Evolutionary conservation across 768 basidiomycete species (phyloP), one percentile per base, ranked within the genome.

Genomic region (Thelephora ganbajun): DNA sequence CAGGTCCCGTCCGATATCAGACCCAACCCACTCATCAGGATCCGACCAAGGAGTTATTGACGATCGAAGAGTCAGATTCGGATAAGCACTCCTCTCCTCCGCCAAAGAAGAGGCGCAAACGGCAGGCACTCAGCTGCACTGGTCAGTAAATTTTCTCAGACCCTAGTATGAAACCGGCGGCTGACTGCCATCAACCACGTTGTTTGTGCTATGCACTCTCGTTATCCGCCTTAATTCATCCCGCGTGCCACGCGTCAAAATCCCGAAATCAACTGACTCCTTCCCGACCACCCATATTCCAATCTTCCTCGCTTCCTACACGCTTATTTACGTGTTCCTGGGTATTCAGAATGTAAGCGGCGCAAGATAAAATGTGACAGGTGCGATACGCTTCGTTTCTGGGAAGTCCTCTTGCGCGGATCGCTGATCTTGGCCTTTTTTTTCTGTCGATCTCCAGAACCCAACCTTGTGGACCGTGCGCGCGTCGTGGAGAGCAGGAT

Each of bases 351-450:
- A 62, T 89, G 86, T 62, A 89, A 89, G 62, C 68, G 86, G 56
- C 74, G 86, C 37, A 89, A 90, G 70, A 89, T 89, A 63, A 84
- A 83, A 60, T 90, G 87, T 62, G 85, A 90, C 68, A 83, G 83
- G 82, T 83, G 59, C 57, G 69, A 47, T 48, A 49, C 33, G 45
- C 57, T 48, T 49, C 45, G 48, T 50, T 47, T 51, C 37, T 47
- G 35, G 26, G 26, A 30, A 30, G 26, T 30, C 9, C 9, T 30
- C 26, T 30, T 30, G 26, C 26, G 26, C 26, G 26, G 26, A 30
- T 30, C 26, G 26, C 26, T 30, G 26, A 30, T 30, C 26, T 30
- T 9, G 26, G 26, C 26, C 26, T 35, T 44, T 22, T 37, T 19
- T 39, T 45, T 49, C 37, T 23, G 36, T 48, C 43, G 33, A 51